Evolutionary conservation across 305 asterid species (phyloP).

Genomic region (Fraxinus xanthoxyloides): DNA sequence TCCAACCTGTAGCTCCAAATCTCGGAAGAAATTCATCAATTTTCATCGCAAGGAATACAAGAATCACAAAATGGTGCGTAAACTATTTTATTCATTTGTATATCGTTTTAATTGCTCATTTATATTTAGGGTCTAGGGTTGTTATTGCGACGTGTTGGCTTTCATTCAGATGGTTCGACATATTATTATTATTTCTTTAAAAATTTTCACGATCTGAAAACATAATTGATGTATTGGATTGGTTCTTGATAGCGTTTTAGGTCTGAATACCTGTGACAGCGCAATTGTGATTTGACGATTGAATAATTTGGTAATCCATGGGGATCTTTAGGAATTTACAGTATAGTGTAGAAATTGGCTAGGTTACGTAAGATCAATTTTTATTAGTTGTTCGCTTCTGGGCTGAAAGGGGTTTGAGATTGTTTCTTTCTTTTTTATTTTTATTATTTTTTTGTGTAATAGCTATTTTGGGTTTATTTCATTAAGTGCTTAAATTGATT

Average conservation of each 20-base stretch:
- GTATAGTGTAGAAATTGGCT: background rate
- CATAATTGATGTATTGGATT: background rate
- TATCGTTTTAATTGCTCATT: background rate
- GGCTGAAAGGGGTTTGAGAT: background rate
- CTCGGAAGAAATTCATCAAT: conserved; percentile 3
- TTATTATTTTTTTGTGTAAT: background rate
- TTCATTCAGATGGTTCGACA: background rate
- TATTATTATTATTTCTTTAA: too few relatives aligned
- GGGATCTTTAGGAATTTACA: background rate
- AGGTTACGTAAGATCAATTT: background rate
- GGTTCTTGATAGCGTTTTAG: background rate
- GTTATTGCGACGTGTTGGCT: background rate
- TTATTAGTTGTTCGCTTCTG: background rate
- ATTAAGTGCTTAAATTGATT: background rate
- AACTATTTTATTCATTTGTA: background rate
- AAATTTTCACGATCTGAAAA: background rate
- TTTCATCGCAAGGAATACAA: conserved; percentile 13
- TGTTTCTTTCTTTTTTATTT: background rate
- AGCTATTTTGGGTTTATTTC: background rate
- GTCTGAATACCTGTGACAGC: background rate
- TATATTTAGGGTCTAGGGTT: conserved; percentile 19
- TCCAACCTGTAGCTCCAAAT: background rate
- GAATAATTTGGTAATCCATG: background rate
- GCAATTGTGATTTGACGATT: background rate
- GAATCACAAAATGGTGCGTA: conserved; percentile 31